phyloP scores from a whole-genome alignment of 2,329 filamentous ascomycete species.

The Pyricularia sp. region DNA sequence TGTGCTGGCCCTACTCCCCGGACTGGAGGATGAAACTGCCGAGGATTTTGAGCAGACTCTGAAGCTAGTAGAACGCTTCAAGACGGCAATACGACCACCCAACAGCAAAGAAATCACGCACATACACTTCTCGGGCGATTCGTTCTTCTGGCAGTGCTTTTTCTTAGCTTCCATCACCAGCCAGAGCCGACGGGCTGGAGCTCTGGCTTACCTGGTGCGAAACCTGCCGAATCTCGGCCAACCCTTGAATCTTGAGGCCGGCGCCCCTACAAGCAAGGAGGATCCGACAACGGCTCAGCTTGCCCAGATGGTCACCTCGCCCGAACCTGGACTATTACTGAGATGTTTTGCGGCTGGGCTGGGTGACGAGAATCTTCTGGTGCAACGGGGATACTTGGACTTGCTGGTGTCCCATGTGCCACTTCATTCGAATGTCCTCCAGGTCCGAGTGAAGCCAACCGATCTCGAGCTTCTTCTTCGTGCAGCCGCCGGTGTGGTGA shows the following conservation, averaged over 20 bases:
- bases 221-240: conserved; percentile 64
- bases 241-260: conserved; percentile 7
- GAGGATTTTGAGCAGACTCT: conserved; percentile 92
- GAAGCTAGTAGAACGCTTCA: conserved; percentile 68
- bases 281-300: conserved; percentile 26
- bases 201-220: conserved; percentile 75
- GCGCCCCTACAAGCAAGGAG: background rate
- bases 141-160: conserved; percentile 97
- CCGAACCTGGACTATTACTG: conserved; percentile 83
- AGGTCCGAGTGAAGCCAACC: conserved; percentile 58
- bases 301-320: conserved; percentile 64
- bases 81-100: conserved; percentile 51
- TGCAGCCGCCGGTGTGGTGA: conserved; percentile 80
- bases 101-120: conserved; percentile 39
- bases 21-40: conserved; percentile 89
- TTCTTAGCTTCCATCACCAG: conserved; percentile 91
- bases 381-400: conserved; percentile 91
- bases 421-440: conserved; percentile 71
- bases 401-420: conserved; percentile 85
- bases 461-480: conserved; percentile 77
- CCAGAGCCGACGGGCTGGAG: conserved; percentile 72
- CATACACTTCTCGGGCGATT: conserved; percentile 55
- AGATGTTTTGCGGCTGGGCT: conserved; percentile 89
- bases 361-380: conserved; percentile 76
- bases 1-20: conserved; percentile 80